phyloP scores from a whole-genome alignment of 345 rosid species.

The Excoecaria agallocha region DNA sequence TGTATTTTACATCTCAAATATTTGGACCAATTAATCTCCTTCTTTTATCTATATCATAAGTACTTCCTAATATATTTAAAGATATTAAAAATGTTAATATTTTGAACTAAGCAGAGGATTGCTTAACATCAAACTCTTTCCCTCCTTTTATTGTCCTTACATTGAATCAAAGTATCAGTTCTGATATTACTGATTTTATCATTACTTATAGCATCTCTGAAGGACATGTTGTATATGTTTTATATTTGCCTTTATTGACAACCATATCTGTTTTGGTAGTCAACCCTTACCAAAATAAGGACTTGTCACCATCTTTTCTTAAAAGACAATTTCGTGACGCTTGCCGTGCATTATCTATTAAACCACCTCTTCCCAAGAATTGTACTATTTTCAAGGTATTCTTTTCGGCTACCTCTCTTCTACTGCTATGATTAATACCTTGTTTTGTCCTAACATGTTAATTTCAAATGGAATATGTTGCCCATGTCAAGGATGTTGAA shows the following conservation, averaged over 20 bases:
- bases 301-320: conserved; percentile 58
- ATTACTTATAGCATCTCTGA: conserved; percentile 53
- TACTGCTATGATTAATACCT: conserved; percentile 11
- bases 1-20: not conserved
- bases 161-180: not conserved
- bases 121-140: not conserved
- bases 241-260: conserved; percentile 55
- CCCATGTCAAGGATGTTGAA: conserved; percentile 64
- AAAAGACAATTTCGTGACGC: conserved; percentile 87
- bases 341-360: conserved; percentile 62
- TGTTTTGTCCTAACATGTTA: conserved; percentile 11
- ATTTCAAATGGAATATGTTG: conserved; percentile 81
- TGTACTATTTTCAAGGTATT: conserved; percentile 56
- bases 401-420: conserved; percentile 16
- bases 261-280: conserved; percentile 63
- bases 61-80: conserved; percentile 22
- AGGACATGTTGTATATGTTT: conserved; percentile 69
- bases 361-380: conserved; percentile 39
- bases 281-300: conserved; percentile 64
- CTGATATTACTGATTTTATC: conserved; percentile 14
- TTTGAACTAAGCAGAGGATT: not conserved
- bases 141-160: not conserved
- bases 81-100: conserved; percentile 9
- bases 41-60: conserved; percentile 88
- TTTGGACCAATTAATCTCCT: conserved; percentile 69